These are phyloP conservation scores for Fallopia convolvulus DNA, from an alignment of 148 eudicot genomes.

Conservation along the genomic window DNA sequence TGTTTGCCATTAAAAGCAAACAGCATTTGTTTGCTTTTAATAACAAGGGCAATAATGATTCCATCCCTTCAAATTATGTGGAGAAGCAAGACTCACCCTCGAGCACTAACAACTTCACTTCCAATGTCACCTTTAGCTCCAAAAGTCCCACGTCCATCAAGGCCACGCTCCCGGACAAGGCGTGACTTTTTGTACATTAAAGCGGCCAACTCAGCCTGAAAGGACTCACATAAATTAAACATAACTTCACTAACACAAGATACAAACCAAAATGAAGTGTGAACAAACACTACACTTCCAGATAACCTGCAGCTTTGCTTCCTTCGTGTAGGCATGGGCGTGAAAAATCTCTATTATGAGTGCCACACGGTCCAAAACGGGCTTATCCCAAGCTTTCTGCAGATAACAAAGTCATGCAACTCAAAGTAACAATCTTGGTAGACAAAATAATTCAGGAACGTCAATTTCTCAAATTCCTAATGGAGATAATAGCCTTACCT, in stretches of 20 bases:
- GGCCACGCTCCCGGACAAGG: constrained; percentile 78
- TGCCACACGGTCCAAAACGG: constrained; percentile 87
- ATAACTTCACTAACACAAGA: background rate
- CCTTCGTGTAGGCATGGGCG: constrained; percentile 97
- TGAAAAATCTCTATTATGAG: constrained; percentile 87
- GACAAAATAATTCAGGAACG: background rate
- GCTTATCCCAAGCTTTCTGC: constrained; percentile 80
- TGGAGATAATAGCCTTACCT: constrained; percentile 31
- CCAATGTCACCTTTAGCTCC: constrained; percentile 82
- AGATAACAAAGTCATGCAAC: constrained; percentile 5
- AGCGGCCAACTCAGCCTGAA: constrained; percentile 94
- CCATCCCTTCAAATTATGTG: background rate
- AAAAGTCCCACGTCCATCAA: constrained; percentile 73
- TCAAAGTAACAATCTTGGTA: background rate
- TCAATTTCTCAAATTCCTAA: background rate
- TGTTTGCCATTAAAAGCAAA: no score
- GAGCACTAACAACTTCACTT: constrained; percentile 97
- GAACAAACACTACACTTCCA: background rate
- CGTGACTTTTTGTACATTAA: constrained; percentile 81
- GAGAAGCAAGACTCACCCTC: constrained; percentile 48
- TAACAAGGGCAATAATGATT: background rate
- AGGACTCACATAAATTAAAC: constrained; percentile 9
- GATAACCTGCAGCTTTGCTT: constrained; percentile 84
- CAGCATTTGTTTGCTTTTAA: background rate
- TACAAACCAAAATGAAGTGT: background rate